These are phyloP conservation scores for Nicotiana obtusifolia DNA, from an alignment of 257 asterid species.

Conservation along the genomic window DNA sequence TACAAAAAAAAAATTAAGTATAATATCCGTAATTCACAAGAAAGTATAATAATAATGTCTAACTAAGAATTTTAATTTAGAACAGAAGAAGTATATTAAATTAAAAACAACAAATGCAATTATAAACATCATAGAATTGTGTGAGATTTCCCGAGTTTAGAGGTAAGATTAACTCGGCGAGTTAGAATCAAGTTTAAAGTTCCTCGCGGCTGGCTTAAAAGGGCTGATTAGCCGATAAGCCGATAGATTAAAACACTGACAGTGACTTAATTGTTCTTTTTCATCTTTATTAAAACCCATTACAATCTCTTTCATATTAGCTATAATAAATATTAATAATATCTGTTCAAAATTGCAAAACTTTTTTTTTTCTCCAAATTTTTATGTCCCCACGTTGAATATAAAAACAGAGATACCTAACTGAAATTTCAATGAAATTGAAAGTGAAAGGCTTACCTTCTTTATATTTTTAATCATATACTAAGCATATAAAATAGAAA, in stretches of 20 bases:
- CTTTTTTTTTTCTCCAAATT: not conserved
- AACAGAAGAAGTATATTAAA: not conserved
- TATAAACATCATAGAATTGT: not conserved
- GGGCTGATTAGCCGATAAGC: not conserved
- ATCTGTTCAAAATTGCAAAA: not conserved
- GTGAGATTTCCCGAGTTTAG: not conserved
- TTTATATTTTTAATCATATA: too few species aligned
- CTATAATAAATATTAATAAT: not conserved
- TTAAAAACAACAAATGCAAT: not conserved
- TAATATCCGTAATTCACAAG: too few species aligned
- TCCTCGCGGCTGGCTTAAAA: not conserved
- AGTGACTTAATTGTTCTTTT: conserved; percentile 3
- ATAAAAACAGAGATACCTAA: not conserved
- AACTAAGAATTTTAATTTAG: not conserved
- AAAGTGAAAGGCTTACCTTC: not conserved
- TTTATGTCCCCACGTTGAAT: not conserved
- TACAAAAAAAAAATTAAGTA: too few species aligned
- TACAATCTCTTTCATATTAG: not conserved
- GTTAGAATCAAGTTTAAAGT: not conserved
- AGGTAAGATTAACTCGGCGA: not conserved
- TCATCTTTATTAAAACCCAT: not conserved
- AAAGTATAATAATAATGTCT: too few species aligned
- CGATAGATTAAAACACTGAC: not conserved
- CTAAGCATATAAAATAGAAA: not conserved
- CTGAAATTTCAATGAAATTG: not conserved